Base-by-base conservation (phyloP, 495 filamentous ascomycete species). In the Lophium mytilinum region DNA sequence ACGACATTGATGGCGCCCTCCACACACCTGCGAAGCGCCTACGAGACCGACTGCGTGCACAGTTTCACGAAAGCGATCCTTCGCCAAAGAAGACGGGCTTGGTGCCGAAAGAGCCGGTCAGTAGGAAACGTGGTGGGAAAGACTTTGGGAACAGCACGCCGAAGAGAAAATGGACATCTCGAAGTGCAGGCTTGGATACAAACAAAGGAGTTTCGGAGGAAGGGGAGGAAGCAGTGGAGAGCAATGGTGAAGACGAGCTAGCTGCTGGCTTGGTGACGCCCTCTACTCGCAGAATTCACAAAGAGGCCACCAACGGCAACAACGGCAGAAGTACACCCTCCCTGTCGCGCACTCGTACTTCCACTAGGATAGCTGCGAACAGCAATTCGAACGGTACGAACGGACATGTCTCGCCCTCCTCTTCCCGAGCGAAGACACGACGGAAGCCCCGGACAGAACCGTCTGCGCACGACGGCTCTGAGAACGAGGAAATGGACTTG, bases 1-100 rank as follows among this genome's bases (percentile, higher is more conserved):
- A 67, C 40, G 62, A 67, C 34, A 60, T 67, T 21, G 65, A 67
- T 14, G 62, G 65, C 11, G 65, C 62, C 17, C 19, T 62, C 3
- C 40, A 37, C 7, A 35, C 33, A 48, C 50, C 52, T 50, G 24
- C 33, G n/a, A 57, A 57, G n/a, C 49, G 36, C 18, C 15, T 39
- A 47, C 21, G 17, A 39, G 17, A 17, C 12, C 36, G 56, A 4
- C 10, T 35, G 21, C 30, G 21, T 12, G 36, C 18, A 17, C 36
- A 36, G 10, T 48, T 40, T 46, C 53, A 45, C 43, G 11, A 30
- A 41, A 53, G 21, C 21, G 40, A 24, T 47, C 52, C 4, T 39
- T 47, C 41, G 14, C 41, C 15, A n/a, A 34, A 52, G 15, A 40
- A 33, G 50, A 37, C 10, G 34, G 9, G 8, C 15, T 11, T 6